A percentile compares a stretch with the other conserved stretches of the same genome.
These are phyloP conservation scores for Lentinula sp. DNA, from an alignment of 768 basidiomycete species.

Conservation along the genomic window DNA sequence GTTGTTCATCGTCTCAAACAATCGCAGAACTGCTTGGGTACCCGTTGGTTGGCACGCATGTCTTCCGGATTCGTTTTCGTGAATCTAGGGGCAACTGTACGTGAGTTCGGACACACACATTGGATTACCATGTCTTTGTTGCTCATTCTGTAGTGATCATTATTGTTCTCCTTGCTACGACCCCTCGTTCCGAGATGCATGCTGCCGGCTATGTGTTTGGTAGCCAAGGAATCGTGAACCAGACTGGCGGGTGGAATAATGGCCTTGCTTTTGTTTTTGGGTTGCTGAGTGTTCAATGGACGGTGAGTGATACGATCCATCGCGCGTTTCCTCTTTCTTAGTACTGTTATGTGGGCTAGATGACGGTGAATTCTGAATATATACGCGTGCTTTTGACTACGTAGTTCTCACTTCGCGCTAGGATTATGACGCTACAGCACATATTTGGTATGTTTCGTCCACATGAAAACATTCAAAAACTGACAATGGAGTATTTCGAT, in stretches of 20 bases:
- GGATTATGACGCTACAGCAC: conserved; percentile 80
- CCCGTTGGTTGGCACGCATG: conserved; percentile 65
- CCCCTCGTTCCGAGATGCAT: conserved; percentile 74
- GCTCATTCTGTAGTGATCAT: conserved; percentile 56
- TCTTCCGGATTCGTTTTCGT: conserved; percentile 81
- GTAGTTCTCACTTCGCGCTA: conserved; percentile 14
- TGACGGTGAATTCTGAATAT: conserved; percentile 49
- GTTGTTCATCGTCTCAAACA: not conserved
- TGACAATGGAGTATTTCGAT: not conserved
- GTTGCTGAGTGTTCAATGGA: conserved; percentile 83
- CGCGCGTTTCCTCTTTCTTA: not conserved
- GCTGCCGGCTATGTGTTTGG: conserved; percentile 77
- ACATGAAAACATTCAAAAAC: conserved; percentile 3
- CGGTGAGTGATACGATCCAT: conserved; percentile 35
- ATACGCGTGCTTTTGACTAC: not conserved
- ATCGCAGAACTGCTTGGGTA: conserved; percentile 61
- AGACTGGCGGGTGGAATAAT: conserved; percentile 72
- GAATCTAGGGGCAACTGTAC: conserved; percentile 73
- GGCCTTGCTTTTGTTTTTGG: conserved; percentile 85
- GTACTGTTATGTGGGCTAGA: conserved; percentile 25
- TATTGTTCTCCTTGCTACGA: conserved; percentile 74
- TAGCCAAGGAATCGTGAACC: conserved; percentile 64
- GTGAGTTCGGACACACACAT: conserved; percentile 27
- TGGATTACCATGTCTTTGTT: not conserved
- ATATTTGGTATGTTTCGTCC: conserved; percentile 58